A percentile compares a stretch with the other conserved stretches of the same genome.
Conservation (phyloP, 768 basidiomycete genomes). For the Boletellus sp. region DNA sequence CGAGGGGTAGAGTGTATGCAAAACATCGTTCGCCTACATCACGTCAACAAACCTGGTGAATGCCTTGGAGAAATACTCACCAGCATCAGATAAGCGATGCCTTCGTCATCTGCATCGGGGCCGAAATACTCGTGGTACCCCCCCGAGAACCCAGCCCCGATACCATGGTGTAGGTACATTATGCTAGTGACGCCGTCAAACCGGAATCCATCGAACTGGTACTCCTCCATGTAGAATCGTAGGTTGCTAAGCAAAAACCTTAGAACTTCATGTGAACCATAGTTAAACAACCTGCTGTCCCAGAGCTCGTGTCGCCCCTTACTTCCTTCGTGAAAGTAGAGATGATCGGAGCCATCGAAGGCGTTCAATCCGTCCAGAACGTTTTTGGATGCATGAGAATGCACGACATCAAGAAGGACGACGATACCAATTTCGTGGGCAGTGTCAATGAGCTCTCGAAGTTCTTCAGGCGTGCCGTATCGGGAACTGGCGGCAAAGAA, state of each 20-base stretch:
- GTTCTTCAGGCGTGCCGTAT: conserved; percentile 93
- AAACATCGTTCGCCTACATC: conserved; percentile 81
- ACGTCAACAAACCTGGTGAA: conserved; percentile 4
- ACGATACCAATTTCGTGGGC: conserved; percentile 92
- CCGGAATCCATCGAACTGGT: conserved; percentile 94
- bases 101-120: conserved; percentile 76
- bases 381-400: conserved; percentile 98
- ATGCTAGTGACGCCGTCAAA: conserved; percentile 99
- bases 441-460: conserved; percentile 92
- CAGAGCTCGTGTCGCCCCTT: conserved; percentile 94
- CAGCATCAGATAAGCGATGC: conserved; percentile 94
- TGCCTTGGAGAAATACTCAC: conserved; percentile 43
- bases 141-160: conserved; percentile 95
- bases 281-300: conserved; percentile 98
- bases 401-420: conserved; percentile 94
- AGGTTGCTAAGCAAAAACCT: conserved; percentile 94
- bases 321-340: conserved; percentile 92
- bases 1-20: conserved; percentile 77
- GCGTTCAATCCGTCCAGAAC: conserved; percentile 91
- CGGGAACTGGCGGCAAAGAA: conserved; percentile 97
- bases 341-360: conserved; percentile 97
- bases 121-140: conserved; percentile 99
- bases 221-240: conserved; percentile 93
- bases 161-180: conserved; percentile 99
- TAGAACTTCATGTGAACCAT: conserved; percentile 89